A percentile compares a stretch with the other conserved stretches of the same genome.
These are phyloP conservation scores for Brachypodium distachyon DNA, from an alignment of 202 grass and related monocot species.

Conservation along the genomic window DNA sequence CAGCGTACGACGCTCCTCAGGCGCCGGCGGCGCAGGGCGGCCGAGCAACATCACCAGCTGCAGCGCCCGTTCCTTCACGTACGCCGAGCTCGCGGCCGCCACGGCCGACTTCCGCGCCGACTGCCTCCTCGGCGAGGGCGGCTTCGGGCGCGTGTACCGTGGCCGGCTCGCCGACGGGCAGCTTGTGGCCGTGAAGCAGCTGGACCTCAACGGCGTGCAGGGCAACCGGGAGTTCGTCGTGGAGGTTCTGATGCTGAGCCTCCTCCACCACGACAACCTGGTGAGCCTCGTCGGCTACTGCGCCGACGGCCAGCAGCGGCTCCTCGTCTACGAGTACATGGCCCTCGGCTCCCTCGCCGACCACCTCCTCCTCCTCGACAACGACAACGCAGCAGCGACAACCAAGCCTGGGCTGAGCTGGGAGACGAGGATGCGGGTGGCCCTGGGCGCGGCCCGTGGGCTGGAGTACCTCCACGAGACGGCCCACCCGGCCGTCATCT, in stretches of 20 bases:
- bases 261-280: neutral
- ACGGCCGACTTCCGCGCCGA: neutral
- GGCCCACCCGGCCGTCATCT: neutral
- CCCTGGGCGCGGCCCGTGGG: neutral
- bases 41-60: constrained; percentile 9
- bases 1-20: neutral
- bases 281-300: constrained; percentile 10
- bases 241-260: neutral
- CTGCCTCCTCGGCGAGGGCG: constrained; percentile 1
- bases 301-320: neutral
- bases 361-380: neutral
- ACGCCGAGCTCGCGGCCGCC: neutral
- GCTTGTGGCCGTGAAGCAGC: neutral
- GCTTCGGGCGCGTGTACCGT: neutral
- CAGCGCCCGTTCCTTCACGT: neutral
- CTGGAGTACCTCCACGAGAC: constrained; percentile 22
- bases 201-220: neutral
- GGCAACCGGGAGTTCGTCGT: neutral
- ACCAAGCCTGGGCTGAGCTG: neutral
- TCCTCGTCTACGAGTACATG: neutral
- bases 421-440: neutral
- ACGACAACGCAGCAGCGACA: neutral
- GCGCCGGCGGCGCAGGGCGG: neutral
- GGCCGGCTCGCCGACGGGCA: neutral
- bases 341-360: neutral